Evolutionary conservation across 345 rosid genomes (phyloP), one percentile per base, ranked within the genome.

Genomic region (Draba incana): DNA sequence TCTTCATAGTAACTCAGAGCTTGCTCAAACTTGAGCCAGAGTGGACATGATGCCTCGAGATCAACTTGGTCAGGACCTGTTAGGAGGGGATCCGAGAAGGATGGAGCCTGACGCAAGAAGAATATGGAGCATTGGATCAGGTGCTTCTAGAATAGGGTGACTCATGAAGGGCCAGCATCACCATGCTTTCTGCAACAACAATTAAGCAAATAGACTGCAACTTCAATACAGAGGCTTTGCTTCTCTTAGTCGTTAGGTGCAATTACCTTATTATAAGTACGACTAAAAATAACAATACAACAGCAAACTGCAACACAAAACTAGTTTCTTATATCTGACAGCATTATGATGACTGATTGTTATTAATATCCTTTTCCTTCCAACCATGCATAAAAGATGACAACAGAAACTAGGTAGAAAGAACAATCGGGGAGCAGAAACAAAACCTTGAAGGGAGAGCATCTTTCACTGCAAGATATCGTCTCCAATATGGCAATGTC

Each of bases 1-100:
- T 77, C 84, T 48, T 85, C 89, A 28, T 81, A 93, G 65, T 71
- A 74, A 69, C 85, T 67, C 82, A 93, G 73, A 55, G 87, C 84
- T 80, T 88, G 87, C 86, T 90, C 96, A 35, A 90, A 85, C 77
- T 93, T 87, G 65, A 84, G 82, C 96, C 96, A 87, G 27, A 83
- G 50, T 6, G 92, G 86, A 53, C 73, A 74, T 75, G 85, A 80
- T 7, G 76, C 74, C 71, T 85, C 82, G 68, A 64, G 82, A 33
- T 79, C 82, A 37, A 83, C 94, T 10, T 83, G 81, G 60, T 83
- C 75, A 11, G 96, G 96, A 24, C 94, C 97, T n/a, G n/a, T n/a
- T n/a, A n/a, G n/a, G n/a, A n/a, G n/a, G n/a, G n/a, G n/a, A n/a
- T n/a, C n/a, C n/a, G n/a, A n/a, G n/a, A n/a, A n/a, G n/a, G n/a